phyloP scores from a whole-genome alignment of 2,329 filamentous ascomycete species.

The Colletotrichum navitas region DNA sequence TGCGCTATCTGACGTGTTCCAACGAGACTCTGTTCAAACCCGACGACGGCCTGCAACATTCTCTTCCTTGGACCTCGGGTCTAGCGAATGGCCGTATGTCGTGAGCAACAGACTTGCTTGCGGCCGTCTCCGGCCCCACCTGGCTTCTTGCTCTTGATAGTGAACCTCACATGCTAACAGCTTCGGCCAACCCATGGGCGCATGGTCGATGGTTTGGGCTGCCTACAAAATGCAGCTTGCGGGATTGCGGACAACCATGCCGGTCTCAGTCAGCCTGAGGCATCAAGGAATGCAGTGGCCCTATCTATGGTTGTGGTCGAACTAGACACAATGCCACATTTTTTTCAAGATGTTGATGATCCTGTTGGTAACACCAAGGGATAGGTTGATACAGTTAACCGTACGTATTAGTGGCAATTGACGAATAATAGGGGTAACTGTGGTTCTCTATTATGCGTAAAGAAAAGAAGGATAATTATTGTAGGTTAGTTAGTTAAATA shows the following conservation, averaged over 20 bases:
- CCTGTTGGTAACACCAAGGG: too few species aligned
- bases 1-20: neutral
- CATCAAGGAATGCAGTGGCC: neutral
- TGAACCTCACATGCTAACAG: neutral
- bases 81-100: neutral
- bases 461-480: too few species aligned
- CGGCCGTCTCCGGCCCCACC: neutral
- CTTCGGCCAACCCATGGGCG: conserved; percentile 8
- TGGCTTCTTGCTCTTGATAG: neutral
- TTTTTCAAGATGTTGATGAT: neutral
- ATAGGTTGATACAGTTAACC: too few species aligned
- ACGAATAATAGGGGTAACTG: too few species aligned
- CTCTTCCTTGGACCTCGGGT: neutral
- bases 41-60: neutral
- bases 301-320: neutral
- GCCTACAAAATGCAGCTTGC: neutral
- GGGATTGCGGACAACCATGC: conserved; percentile 17
- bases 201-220: neutral
- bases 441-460: too few species aligned
- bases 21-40: neutral
- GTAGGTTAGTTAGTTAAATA: too few species aligned
- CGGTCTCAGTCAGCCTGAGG: neutral
- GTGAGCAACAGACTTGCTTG: neutral
- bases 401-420: too few species aligned
- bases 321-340: neutral